Conservation (phyloP, 83 land plant species). For the Thuja plicata region DNA sequence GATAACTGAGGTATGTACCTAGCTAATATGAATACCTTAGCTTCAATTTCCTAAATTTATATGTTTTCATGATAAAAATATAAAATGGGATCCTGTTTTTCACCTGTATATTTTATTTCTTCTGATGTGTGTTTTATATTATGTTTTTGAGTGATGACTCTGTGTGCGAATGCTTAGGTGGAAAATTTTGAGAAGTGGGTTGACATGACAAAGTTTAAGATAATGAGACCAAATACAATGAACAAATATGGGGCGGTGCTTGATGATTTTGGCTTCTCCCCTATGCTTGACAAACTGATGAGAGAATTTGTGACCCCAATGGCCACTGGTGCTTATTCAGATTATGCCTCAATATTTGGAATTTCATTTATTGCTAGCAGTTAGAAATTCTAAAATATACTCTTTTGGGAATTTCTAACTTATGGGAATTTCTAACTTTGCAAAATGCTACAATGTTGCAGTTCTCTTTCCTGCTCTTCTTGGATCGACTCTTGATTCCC, state of each 20-base stretch:
- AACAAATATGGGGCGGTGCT: conserved; percentile 98
- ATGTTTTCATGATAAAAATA: background rate
- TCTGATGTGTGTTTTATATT: background rate
- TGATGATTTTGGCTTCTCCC: conserved; percentile 95
- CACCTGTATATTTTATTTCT: background rate
- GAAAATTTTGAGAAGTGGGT: conserved; percentile 97
- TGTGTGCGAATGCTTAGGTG: conserved; percentile 47
- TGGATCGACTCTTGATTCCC: conserved; percentile 88
- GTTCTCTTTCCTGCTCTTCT: conserved; percentile 88
- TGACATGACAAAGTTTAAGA: conserved; percentile 65
- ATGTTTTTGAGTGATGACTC: conserved; percentile 9
- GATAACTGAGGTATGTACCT: conserved; percentile 67
- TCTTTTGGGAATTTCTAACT: background rate
- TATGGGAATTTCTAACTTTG: background rate
- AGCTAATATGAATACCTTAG: background rate
- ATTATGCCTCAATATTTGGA: background rate
- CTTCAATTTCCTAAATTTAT: background rate
- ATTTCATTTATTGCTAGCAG: background rate
- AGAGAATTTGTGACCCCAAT: conserved; percentile 73
- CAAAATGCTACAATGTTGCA: conserved; percentile 27
- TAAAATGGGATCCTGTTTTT: background rate
- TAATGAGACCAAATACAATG: conserved; percentile 98
- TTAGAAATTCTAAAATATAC: background rate
- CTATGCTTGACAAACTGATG: conserved; percentile 90
- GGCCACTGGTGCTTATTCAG: conserved; percentile 51